Evolutionary conservation across 805 yeast species (phyloP).

Genomic region (Metschnikowia reukaufii): DNA sequence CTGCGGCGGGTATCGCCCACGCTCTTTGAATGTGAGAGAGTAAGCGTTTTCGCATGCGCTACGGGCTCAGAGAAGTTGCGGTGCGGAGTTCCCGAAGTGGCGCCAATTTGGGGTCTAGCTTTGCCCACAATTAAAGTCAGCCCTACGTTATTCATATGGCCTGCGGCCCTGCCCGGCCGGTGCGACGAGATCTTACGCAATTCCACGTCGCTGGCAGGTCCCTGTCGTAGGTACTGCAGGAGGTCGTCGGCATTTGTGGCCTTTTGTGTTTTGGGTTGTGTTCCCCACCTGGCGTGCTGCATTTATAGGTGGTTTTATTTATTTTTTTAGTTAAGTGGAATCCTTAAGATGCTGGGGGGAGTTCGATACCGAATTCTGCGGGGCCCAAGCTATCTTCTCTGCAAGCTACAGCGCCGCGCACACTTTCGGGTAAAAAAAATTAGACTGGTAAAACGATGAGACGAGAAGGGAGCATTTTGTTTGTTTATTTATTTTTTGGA

Average conservation of each 20-base stretch:
- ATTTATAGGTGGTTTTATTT: background rate
- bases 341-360: background rate
- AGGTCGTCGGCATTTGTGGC: slow-evolving; percentile 7
- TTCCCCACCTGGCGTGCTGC: slow-evolving; percentile 15
- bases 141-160: slow-evolving; percentile 20
- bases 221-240: slow-evolving; percentile 18
- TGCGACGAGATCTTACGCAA: slow-evolving; percentile 5
- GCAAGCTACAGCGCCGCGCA: no score
- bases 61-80: slow-evolving; percentile 11
- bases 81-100: background rate
- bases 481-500: no score
- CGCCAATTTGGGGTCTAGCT: background rate
- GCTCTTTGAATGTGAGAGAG: slow-evolving; percentile 4
- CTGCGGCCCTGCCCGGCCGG: slow-evolving; percentile 13
- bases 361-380: background rate
- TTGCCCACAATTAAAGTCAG: slow-evolving; percentile 20
- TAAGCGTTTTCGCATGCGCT: background rate
- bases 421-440: no score
- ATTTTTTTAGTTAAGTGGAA: background rate
- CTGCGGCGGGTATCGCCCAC: slow-evolving; percentile 4
- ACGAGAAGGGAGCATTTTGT: no score
- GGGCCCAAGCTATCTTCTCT: no score
- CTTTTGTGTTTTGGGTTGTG: background rate
- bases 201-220: slow-evolving; percentile 1
- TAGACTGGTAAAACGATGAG: no score